These are phyloP conservation scores for Ogataea neopini DNA, from an alignment of 805 yeast genomes.

Conservation along the genomic window DNA sequence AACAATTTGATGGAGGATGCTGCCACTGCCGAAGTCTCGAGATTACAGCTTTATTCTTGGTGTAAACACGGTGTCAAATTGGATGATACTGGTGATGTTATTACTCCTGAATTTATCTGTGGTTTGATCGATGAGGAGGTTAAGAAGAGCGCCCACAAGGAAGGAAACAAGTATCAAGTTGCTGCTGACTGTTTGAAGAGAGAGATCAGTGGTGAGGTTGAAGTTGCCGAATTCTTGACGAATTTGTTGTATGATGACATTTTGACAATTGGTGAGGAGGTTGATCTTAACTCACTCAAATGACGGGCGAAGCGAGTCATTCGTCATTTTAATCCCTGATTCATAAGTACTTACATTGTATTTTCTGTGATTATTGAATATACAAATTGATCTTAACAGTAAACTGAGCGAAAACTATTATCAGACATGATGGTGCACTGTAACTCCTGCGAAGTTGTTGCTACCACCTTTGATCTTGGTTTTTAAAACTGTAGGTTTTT, in stretches of 20 bases:
- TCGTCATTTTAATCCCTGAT: too few species aligned
- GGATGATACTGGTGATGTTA: constrained; percentile 56
- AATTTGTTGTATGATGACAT: constrained; percentile 74
- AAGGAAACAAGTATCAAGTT: constrained; percentile 63
- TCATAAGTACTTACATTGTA: too few species aligned
- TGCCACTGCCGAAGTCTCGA: constrained; percentile 84
- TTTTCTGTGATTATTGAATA: too few species aligned
- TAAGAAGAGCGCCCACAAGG: constrained; percentile 50
- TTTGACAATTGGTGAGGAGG: constrained; percentile 44
- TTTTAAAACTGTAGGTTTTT: too few species aligned
- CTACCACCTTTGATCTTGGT: too few species aligned
- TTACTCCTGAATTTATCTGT: constrained; percentile 61
- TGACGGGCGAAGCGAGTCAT: neutral
- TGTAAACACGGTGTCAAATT: constrained; percentile 65
- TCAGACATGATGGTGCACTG: too few species aligned
- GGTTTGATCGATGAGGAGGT: constrained; percentile 63
- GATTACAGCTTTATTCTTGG: constrained; percentile 85
- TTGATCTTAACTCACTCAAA: constrained; percentile 35
- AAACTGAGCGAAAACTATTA: too few species aligned
- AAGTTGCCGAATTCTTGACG: constrained; percentile 76
- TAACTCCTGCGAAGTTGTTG: too few species aligned
- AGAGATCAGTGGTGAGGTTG: constrained; percentile 65
- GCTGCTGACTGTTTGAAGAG: constrained; percentile 74
- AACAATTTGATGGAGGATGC: constrained; percentile 88
- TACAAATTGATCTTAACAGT: too few species aligned